Conservation (phyloP, 2,329 filamentous ascomycete species). For the Fusarium annulatum region DNA sequence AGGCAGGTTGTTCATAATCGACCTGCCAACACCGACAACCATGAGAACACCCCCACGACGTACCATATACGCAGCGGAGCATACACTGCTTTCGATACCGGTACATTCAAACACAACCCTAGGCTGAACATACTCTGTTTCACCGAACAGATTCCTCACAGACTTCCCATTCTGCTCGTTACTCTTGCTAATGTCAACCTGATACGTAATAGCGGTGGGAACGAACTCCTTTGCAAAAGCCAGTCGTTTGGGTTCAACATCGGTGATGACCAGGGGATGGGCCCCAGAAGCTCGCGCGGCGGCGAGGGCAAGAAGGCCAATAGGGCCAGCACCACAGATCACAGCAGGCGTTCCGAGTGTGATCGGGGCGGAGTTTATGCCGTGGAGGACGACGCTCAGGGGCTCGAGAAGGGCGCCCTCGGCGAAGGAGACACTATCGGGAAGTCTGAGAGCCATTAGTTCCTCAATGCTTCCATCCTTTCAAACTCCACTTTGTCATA, state of each 20-base stretch:
- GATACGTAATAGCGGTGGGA: constrained; percentile 65
- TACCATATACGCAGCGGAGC: constrained; percentile 67
- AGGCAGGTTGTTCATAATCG: constrained; percentile 72
- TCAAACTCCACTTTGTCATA: constrained; percentile 25
- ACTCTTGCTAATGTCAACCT: constrained; percentile 58
- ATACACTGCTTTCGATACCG: constrained; percentile 71
- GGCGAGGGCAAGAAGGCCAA: constrained; percentile 68
- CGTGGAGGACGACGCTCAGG: constrained; percentile 71
- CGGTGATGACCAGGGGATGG: constrained; percentile 72
- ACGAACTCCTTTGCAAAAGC: constrained; percentile 68
- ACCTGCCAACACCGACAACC: constrained; percentile 72
- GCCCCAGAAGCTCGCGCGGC: constrained; percentile 71
- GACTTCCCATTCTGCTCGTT: constrained; percentile 61
- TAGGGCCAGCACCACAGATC: constrained; percentile 72
- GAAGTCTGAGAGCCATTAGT: constrained; percentile 53
- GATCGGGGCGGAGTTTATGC: constrained; percentile 64
- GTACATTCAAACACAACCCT: constrained; percentile 73
- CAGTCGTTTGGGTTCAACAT: constrained; percentile 67
- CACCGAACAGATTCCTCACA: constrained; percentile 66
- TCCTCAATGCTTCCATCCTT: not conserved
- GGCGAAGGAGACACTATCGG: constrained; percentile 65
- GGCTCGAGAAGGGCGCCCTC: constrained; percentile 74
- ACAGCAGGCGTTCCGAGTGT: constrained; percentile 65
- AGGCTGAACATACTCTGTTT: constrained; percentile 66
- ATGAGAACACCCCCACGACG: constrained; percentile 69